Evolutionary conservation across 192 early-diverging fungal genomes (phyloP).

Genomic region (Backusella tuberculispora): DNA sequence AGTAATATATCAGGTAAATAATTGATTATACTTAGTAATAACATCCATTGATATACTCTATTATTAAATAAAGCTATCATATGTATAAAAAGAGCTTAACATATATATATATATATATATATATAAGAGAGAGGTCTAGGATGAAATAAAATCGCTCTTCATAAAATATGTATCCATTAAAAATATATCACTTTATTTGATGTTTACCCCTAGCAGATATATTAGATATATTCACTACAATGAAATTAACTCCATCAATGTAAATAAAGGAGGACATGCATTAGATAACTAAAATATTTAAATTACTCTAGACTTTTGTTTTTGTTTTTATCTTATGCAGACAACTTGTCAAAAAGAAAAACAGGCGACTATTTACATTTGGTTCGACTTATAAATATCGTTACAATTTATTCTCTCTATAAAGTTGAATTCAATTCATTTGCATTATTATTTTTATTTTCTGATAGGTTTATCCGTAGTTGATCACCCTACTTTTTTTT

Average conservation of each 20-base stretch:
- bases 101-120: background rate
- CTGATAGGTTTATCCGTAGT: no score
- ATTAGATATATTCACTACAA: background rate
- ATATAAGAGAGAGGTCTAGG: background rate
- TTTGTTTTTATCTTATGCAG: background rate
- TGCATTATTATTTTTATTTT: background rate
- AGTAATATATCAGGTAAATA: no score
- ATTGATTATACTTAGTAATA: no score
- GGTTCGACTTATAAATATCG: background rate
- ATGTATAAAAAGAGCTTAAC: background rate
- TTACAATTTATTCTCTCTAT: background rate
- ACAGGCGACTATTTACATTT: background rate
- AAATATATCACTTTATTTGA: slow-evolving; percentile 4
- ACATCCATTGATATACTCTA: background rate
- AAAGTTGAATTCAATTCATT: background rate
- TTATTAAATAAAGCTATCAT: background rate
- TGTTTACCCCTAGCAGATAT: background rate
- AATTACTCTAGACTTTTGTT: background rate
- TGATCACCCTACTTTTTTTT: background rate
- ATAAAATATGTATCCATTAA: background rate
- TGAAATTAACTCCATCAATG: background rate
- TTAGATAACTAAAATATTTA: background rate
- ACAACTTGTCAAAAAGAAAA: background rate
- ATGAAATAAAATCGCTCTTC: background rate
- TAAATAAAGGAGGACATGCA: background rate